phyloP scores from a whole-genome alignment of 176 grass and related monocot genomes.

The Carex scoparia region DNA sequence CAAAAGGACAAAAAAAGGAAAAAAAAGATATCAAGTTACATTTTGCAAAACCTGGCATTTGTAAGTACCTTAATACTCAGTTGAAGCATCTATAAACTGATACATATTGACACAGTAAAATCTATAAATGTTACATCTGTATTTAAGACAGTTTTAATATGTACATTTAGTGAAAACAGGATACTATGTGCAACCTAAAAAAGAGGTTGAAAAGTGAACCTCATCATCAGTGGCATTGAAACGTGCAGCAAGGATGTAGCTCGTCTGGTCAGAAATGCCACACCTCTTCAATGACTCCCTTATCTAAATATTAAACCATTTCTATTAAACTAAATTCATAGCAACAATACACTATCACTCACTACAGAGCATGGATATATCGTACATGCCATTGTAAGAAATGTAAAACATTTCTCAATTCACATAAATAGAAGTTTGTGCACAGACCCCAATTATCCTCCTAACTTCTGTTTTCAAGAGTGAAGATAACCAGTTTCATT shows the following conservation, averaged over 20 bases:
- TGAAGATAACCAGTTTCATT: neutral
- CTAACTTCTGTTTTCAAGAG: neutral
- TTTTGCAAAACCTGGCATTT: neutral
- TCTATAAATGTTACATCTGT: neutral
- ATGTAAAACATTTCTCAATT: neutral
- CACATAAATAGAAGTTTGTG: neutral
- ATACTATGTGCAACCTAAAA: neutral
- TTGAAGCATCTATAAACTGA: neutral
- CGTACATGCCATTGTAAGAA: neutral
- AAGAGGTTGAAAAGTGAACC: conserved; percentile 32
- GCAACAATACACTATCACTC: neutral
- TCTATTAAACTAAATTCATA: neutral
- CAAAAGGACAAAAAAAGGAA: neutral
- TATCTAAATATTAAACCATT: conserved; percentile 42
- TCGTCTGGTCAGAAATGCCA: conserved; percentile 68
- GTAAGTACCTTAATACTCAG: neutral
- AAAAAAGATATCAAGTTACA: neutral
- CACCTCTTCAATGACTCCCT: conserved; percentile 76
- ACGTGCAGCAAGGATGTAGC: conserved; percentile 72
- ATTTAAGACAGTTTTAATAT: neutral
- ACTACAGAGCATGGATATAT: neutral
- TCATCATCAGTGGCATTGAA: conserved; percentile 80
- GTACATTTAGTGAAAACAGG: neutral
- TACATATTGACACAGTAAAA: neutral
- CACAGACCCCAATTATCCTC: neutral